phyloP scores from a whole-genome alignment of 768 basidiomycete genomes.

The Leucosporidium yakuticum region DNA sequence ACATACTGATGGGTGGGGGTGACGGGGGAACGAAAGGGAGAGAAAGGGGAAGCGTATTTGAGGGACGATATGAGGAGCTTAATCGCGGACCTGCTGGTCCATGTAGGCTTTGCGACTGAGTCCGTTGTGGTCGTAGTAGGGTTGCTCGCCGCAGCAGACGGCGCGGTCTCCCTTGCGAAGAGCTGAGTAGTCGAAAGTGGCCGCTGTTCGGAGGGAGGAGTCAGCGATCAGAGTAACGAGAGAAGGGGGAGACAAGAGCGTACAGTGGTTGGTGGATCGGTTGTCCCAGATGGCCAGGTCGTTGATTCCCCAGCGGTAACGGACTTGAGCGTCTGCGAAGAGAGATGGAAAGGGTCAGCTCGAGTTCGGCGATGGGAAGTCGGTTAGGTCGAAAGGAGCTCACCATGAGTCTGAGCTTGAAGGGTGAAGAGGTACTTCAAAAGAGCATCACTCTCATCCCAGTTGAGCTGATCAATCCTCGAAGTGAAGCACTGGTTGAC shows the following conservation, averaged over 20 bases:
- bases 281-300: slow-evolving; percentile 22
- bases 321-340: slow-evolving; percentile 43
- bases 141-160: slow-evolving; percentile 54
- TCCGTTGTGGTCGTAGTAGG: slow-evolving; percentile 49
- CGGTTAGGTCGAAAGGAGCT: slow-evolving; percentile 38
- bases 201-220: slow-evolving; percentile 40
- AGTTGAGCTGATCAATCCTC: slow-evolving; percentile 32
- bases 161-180: slow-evolving; percentile 52
- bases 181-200: slow-evolving; percentile 46
- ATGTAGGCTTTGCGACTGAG: slow-evolving; percentile 6
- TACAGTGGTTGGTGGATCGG: background rate
- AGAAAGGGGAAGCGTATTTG: background rate
- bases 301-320: slow-evolving; percentile 44
- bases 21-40: background rate
- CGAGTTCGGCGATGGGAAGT: slow-evolving; percentile 33
- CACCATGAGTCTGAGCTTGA: slow-evolving; percentile 41
- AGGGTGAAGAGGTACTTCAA: slow-evolving; percentile 44
- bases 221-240: background rate
- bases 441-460: slow-evolving; percentile 35
- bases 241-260: background rate
- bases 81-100: background rate
- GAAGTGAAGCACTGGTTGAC: slow-evolving; percentile 35
- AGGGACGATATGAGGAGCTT: background rate
- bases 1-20: background rate
- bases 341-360: background rate